A percentile compares a stretch with the other conserved stretches of the same genome.
These are phyloP conservation scores for Brassica cretica DNA, from an alignment of 345 rosid species.

Conservation along the genomic window DNA sequence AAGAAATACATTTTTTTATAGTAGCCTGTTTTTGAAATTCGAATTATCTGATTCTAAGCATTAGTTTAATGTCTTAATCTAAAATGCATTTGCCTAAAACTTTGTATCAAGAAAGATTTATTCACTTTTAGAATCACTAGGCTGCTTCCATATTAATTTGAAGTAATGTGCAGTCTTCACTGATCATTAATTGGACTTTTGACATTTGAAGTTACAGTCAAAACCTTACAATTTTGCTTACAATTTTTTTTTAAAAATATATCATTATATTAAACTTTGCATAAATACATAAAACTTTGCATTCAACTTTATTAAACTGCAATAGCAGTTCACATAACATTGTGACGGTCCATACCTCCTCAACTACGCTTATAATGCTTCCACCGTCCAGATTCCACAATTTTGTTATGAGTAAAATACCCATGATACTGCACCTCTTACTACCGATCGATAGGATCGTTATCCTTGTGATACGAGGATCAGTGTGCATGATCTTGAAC, in stretches of 20 bases:
- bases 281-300: neutral
- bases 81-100: neutral
- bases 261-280: neutral
- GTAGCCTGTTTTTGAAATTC: neutral
- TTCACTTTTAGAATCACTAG: neutral
- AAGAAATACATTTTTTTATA: neutral
- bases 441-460: neutral
- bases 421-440: neutral
- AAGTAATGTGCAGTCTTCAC: neutral
- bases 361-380: slow-evolving; percentile 1
- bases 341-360: slow-evolving; percentile 11
- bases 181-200: neutral
- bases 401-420: neutral
- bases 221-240: neutral
- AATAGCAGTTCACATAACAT: neutral
- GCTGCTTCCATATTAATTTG: neutral
- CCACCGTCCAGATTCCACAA: neutral
- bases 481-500: slow-evolving; percentile 32
- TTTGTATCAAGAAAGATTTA: neutral
- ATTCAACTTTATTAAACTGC: neutral
- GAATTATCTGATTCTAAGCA: neutral
- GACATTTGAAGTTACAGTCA: neutral
- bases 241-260: neutral
- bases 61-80: neutral
- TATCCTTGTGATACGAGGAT: slow-evolving; percentile 29